Base-by-base conservation (phyloP, 2,329 filamentous ascomycete genomes). In the Botrytis fragariae region DNA sequence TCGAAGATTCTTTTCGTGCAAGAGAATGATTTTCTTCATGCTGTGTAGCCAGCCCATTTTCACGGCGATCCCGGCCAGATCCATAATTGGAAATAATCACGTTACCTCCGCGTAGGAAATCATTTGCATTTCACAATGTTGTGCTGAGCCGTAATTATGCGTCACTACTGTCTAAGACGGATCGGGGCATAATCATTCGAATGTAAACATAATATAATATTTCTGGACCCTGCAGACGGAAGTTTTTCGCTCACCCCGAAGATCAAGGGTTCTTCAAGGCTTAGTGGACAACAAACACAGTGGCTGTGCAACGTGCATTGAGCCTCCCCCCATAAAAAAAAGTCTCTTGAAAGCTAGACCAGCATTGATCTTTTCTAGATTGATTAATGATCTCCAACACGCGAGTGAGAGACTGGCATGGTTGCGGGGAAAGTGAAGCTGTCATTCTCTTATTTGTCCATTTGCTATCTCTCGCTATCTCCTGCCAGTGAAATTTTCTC, bases 1-100 rank as follows among this genome's bases (percentile, higher is more conserved):
- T 65, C 12, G 69, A 72, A 59, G 35, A 42, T 65, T 72, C 69
- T 59, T 60, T 68, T 68, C 39, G 62, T 72, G 32, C 61, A 59
- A 72, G 29, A 48, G 63, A 72, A 60, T 29, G 9, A 65, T 32
- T 44, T 59, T 59, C 39, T 65, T 35, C 35, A 42, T 61, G 71
- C 39, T 59, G 62, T 72, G 63, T 48, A 37, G 20, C 71, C 61
- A 42, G 42, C 48, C 48, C 48, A 72, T 61, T n/a, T 32, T 29
- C 42, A 60, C 70, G 71, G 71, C 62, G 62, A 69, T 61, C 51
- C 71, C 71, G 51, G 69, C 22, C 42, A 62, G 32, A 51, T 22
- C 51, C 70, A 44, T 48, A 51, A 60, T 61, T 72, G 61, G 62
- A 59, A 51, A 42, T 42, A n/a, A 32, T 57, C 37, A 64, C 35